A percentile compares a stretch with the other conserved stretches of the same genome.
Conservation (phyloP, 192 early-diverging fungal genomes). For the Podila verticillata region DNA sequence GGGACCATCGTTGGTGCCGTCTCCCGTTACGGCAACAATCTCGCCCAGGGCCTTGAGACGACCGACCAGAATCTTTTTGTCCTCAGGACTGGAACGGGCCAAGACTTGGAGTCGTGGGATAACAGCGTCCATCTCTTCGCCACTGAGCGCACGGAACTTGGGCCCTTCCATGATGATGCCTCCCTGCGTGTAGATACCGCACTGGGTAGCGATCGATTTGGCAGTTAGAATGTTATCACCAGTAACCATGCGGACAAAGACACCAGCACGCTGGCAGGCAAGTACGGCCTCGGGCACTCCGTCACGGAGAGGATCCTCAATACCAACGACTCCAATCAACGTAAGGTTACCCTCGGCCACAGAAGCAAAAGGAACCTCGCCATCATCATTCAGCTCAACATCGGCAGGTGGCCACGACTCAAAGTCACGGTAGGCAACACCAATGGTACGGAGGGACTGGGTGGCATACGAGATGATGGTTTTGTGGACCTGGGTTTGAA, state of each 20-base stretch:
- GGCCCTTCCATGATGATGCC: conserved; percentile 97
- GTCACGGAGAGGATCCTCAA: conserved; percentile 95
- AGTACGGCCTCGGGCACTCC: conserved; percentile 94
- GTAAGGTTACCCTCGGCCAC: conserved; percentile 69
- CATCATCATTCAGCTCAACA: conserved; percentile 52
- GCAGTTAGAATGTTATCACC: conserved; percentile 97
- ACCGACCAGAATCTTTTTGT: conserved; percentile 95
- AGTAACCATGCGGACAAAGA: conserved; percentile 98
- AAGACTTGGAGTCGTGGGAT: conserved; percentile 94
- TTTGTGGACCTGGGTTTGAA: conserved; percentile 47
- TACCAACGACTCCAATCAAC: conserved; percentile 92
- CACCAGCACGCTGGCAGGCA: conserved; percentile 90
- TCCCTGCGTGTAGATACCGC: conserved; percentile 88
- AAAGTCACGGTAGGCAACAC: conserved; percentile 86
- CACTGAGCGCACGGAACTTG: conserved; percentile 85
- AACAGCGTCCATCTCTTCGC: conserved; percentile 90
- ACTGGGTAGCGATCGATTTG: conserved; percentile 91
- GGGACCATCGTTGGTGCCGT: conserved; percentile 99
- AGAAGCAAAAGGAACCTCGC: conserved; percentile 64
- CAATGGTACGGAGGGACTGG: conserved; percentile 91
- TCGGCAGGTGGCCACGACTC: conserved; percentile 63
- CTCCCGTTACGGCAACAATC: conserved; percentile 98
- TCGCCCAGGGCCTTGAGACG: conserved; percentile 90
- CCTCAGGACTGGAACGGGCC: conserved; percentile 92
- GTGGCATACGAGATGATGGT: conserved; percentile 79